Conservation (phyloP, 2,329 filamentous ascomycete genomes). For the Exophiala xenobiotica region DNA sequence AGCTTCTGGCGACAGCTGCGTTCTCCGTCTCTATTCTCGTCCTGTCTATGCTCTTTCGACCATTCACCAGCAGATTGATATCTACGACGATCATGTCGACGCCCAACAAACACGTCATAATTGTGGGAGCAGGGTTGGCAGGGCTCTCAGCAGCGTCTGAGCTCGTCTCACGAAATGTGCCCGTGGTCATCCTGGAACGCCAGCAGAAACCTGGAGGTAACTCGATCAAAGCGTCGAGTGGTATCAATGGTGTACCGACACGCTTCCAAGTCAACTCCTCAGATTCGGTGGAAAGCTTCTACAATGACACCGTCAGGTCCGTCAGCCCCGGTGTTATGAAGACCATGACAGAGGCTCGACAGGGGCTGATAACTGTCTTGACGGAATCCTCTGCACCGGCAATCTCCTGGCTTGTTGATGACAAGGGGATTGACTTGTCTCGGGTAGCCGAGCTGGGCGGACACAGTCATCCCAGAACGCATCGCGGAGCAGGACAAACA, state of each 20-base stretch:
- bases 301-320: conserved; percentile 57
- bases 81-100: neutral
- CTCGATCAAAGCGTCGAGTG: conserved; percentile 66
- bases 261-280: conserved; percentile 49
- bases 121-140: conserved; percentile 66
- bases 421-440: conserved; percentile 58
- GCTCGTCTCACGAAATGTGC: conserved; percentile 52
- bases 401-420: conserved; percentile 58
- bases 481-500: conserved; percentile 55
- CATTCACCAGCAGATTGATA: neutral
- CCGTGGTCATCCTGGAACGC: conserved; percentile 61
- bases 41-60: neutral
- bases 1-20: neutral
- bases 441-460: conserved; percentile 61
- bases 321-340: conserved; percentile 43
- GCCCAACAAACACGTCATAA: conserved; percentile 46
- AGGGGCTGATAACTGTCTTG: conserved; percentile 43
- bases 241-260: conserved; percentile 64
- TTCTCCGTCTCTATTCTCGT: neutral
- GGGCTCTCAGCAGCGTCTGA: conserved; percentile 61
- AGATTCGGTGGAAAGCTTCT: conserved; percentile 44
- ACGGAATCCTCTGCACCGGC: conserved; percentile 50
- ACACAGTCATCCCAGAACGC: conserved; percentile 57
- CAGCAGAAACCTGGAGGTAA: conserved; percentile 62
- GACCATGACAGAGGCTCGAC: conserved; percentile 27